phyloP scores from a whole-genome alignment of 2,329 filamentous ascomycete genomes.

The Ophiostoma novo-ulmi region DNA sequence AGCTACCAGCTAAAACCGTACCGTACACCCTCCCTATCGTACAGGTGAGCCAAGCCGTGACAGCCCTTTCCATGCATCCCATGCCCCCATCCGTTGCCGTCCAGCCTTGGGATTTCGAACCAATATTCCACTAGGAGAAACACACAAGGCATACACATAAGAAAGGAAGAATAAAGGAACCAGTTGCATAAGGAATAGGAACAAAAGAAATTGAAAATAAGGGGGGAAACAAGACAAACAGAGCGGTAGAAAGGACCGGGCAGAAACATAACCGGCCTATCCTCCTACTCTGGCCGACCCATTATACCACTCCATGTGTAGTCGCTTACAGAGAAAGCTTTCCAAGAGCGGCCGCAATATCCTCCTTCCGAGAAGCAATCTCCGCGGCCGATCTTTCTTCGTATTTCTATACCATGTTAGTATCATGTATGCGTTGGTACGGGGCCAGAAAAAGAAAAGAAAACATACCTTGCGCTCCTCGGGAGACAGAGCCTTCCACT shows the following conservation, averaged over 20 bases:
- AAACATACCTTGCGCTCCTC: constrained; percentile 41
- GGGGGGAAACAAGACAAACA: not conserved
- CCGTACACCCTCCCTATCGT: not conserved
- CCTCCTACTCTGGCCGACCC: too few relatives aligned
- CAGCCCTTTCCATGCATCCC: not conserved
- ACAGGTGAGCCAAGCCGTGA: not conserved
- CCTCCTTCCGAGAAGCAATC: not conserved
- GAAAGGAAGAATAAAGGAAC: not conserved
- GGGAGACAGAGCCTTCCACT: constrained; percentile 43
- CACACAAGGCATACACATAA: not conserved
- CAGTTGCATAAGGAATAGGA: not conserved
- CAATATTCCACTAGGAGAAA: not conserved
- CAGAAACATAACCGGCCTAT: not conserved
- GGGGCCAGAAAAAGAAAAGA: too few relatives aligned
- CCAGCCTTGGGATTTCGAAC: not conserved
- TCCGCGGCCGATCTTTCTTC: not conserved
- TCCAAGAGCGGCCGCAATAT: not conserved
- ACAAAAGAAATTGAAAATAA: not conserved
- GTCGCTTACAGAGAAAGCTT: not conserved
- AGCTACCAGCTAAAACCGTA: not conserved
- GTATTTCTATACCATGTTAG: not conserved
- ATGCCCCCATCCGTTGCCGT: not conserved
- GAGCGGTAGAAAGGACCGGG: not conserved
- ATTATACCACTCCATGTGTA: not conserved
- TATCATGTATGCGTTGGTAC: not conserved